Evolutionary conservation across 768 basidiomycete species (phyloP).

Genomic region (Leucocoprinus birnbaumii): DNA sequence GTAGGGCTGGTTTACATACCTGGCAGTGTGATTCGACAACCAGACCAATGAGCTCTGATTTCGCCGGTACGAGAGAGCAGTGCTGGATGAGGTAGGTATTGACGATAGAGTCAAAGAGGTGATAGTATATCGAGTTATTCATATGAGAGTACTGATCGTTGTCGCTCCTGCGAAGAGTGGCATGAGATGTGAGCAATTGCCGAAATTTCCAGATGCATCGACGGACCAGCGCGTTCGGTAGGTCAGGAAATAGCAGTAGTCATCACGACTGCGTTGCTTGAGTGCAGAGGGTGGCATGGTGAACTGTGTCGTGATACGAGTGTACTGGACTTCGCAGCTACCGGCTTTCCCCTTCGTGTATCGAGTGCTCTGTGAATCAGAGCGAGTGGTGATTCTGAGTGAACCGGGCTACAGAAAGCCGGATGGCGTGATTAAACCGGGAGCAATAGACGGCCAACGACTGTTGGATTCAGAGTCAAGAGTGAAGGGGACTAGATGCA

Average conservation of each 20-base stretch:
- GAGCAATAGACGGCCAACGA: too few relatives aligned
- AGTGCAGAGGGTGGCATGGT: not conserved
- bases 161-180: slow-evolving; percentile 57
- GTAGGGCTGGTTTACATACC: slow-evolving; percentile 26
- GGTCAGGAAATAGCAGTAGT: slow-evolving; percentile 58
- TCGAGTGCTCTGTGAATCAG: too few relatives aligned
- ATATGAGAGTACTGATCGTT: slow-evolving; percentile 84
- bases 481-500: too few relatives aligned
- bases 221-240: slow-evolving; percentile 73
- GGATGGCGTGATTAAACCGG: too few relatives aligned
- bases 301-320: too few relatives aligned
- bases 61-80: slow-evolving; percentile 53
- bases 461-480: too few relatives aligned
- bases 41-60: slow-evolving; percentile 61
- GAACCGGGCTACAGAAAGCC: too few relatives aligned
- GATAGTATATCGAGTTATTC: slow-evolving; percentile 81
- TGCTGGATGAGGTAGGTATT: slow-evolving; percentile 74
- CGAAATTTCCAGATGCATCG: not conserved
- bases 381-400: too few relatives aligned
- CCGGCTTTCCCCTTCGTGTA: too few relatives aligned
- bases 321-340: too few relatives aligned
- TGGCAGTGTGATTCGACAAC: slow-evolving; percentile 78
- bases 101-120: slow-evolving; percentile 78
- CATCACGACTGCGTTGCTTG: slow-evolving; percentile 40
- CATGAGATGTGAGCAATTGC: not conserved